Percentiles rank a stretch among this genome's conserved stretches.
phyloP scores from a whole-genome alignment of 345 rosid species.

The Toxicodendron radicans region DNA sequence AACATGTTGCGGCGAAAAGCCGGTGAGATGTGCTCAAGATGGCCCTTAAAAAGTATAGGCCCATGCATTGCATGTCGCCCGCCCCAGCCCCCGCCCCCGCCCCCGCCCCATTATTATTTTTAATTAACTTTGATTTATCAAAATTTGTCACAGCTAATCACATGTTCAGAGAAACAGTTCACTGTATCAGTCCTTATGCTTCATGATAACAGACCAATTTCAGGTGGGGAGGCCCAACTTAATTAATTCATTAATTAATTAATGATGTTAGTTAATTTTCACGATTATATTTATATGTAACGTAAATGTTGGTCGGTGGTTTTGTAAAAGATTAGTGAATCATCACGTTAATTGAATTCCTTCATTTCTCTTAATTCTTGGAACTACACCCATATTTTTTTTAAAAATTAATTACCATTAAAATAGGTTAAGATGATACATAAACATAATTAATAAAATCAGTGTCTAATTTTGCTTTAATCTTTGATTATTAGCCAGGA shows the following conservation, averaged over 20 bases:
- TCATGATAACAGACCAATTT: slow-evolving; percentile 2
- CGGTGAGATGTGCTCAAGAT: slow-evolving; percentile 22
- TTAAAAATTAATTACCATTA: too few species aligned
- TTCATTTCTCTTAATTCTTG: too few species aligned
- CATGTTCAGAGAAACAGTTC: not conserved
- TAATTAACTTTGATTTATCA: not conserved
- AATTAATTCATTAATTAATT: too few species aligned
- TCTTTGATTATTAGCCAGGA: not conserved
- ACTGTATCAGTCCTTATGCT: not conserved
- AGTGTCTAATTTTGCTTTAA: too few species aligned
- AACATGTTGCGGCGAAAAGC: slow-evolving; percentile 30
- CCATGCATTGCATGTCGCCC: slow-evolving; percentile 32
- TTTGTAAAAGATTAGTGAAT: not conserved
- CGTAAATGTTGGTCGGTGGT: not conserved
- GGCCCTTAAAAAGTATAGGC: not conserved
- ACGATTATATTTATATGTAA: too few species aligned
- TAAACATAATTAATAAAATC: too few species aligned
- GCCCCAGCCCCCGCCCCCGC: too few species aligned
- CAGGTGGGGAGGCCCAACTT: not conserved
- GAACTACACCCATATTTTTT: too few species aligned
- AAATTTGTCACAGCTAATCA: too few species aligned
- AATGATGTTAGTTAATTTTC: not conserved
- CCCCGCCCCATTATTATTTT: not conserved
- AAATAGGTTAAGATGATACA: too few species aligned
- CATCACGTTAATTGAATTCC: too few species aligned